A percentile compares a stretch with the other conserved stretches of the same genome.
Conservation (phyloP, 305 asterid species). For the Fraxinus latifolia region DNA sequence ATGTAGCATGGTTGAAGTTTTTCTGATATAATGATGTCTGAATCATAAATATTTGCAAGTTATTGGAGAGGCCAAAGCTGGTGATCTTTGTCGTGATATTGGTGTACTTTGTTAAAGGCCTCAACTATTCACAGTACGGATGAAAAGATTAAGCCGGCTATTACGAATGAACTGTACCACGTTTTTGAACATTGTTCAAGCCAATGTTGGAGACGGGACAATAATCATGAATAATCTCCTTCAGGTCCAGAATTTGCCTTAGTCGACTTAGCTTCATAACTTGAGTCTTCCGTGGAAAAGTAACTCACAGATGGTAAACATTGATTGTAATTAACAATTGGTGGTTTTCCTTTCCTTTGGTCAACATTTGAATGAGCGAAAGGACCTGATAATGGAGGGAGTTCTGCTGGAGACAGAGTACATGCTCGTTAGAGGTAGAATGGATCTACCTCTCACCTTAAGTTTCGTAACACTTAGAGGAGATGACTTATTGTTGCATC, state of each 20-base stretch:
- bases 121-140: slow-evolving; percentile 79
- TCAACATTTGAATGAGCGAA: slow-evolving; percentile 69
- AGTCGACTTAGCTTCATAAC: not conserved
- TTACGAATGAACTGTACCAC: slow-evolving; percentile 71
- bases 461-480: slow-evolving; percentile 86
- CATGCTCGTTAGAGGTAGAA: slow-evolving; percentile 88
- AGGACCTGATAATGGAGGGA: slow-evolving; percentile 85
- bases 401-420: slow-evolving; percentile 69
- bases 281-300: not conserved
- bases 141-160: slow-evolving; percentile 73
- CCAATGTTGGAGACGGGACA: no score
- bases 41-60: slow-evolving; percentile 40
- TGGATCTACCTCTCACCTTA: slow-evolving; percentile 82
- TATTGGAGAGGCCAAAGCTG: slow-evolving; percentile 68
- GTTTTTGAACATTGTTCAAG: slow-evolving; percentile 55
- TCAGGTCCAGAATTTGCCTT: slow-evolving; percentile 40
- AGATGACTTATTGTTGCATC: slow-evolving; percentile 69
- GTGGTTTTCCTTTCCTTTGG: slow-evolving; percentile 10
- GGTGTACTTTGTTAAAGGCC: slow-evolving; percentile 89
- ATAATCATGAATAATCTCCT: no score
- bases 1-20: not conserved
- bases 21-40: not conserved
- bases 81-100: slow-evolving; percentile 82
- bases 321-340: no score
- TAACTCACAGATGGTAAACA: not conserved